Base-by-base conservation (phyloP, 2,329 filamentous ascomycete species). In the Xylaria digitata region DNA sequence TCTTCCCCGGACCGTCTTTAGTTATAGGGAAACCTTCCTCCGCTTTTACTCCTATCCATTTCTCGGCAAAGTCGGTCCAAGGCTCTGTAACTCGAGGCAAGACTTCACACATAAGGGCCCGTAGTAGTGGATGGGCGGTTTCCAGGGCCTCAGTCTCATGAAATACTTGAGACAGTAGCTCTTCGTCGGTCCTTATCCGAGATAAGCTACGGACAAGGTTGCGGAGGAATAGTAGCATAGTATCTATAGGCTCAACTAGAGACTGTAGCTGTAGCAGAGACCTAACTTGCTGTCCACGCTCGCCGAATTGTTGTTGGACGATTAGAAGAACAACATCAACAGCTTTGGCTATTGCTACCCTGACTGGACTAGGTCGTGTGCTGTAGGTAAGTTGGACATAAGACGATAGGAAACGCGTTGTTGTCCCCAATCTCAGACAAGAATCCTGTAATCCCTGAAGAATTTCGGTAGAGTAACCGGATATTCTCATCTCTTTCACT, bases 1-100 rank as follows among this genome's bases (percentile, higher is more conserved):
- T 83, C 71, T 86, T 87, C 63, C 77, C 82, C 43, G 79, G 76
- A 19, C 82, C 81, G 59, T 82, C 75, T 74, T 84, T 89, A 5
- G 83, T 82, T 34, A 89, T 73, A 0, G 84, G 83, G 11, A 86
- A 79, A 0, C 87, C 86, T 42, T 84, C 80, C 70, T 91, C 89
- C 2, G 82, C 80, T 66, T 82, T 85, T 11, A 92, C 84, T 0
- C 93, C 93, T 66, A 94, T 87, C 92, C 92, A 96, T 73, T 90
- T 88, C 70, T 90, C 86, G 7, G 91, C 82, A 58, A 90, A 85
- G 59, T 89, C 85, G 8, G 92, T 80, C 87, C 90, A 94, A 0
- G 91, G 91, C 32, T 80, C 79, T 1, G 88, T 88, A 1, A 90
- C 87, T 45, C 86, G 82, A 50, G 83, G 82, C 17, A 96, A 77